Conservation (phyloP, 768 basidiomycete species). For the Podaxis rugospora region DNA sequence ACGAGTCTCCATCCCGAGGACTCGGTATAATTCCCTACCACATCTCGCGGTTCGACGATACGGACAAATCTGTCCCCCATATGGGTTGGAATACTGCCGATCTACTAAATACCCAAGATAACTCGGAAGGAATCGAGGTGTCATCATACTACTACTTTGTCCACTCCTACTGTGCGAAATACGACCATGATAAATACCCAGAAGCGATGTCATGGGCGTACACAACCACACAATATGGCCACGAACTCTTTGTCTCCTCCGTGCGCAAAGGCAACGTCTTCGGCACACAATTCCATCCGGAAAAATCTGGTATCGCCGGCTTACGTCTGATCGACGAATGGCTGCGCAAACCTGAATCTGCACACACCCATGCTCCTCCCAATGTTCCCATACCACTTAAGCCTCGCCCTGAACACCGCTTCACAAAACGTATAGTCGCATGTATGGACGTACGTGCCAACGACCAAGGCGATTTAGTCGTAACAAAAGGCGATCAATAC, state of each 20-base stretch:
- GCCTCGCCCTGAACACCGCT: conserved; percentile 50
- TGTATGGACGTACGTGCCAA: conserved; percentile 98
- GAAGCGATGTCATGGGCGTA: conserved; percentile 73
- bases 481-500: conserved; percentile 99
- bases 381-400: conserved; percentile 30
- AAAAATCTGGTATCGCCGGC: conserved; percentile 91
- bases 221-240: conserved; percentile 91
- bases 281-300: conserved; percentile 95
- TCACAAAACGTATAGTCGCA: conserved; percentile 93
- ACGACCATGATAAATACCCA: conserved; percentile 50
- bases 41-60: conserved; percentile 69
- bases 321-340: conserved; percentile 76
- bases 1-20: conserved; percentile 74
- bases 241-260: conserved; percentile 83
- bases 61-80: conserved; percentile 88
- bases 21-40: conserved; percentile 78
- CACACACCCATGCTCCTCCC: conserved; percentile 27
- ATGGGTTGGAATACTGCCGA: conserved; percentile 95
- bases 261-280: conserved; percentile 84
- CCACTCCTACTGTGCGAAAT: conserved; percentile 88
- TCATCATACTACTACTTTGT: conserved; percentile 92
- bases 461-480: conserved; percentile 93
- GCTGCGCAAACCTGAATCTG: conserved; percentile 55
- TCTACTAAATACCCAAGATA: conserved; percentile 40
- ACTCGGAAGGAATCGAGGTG: conserved; percentile 43